phyloP scores from a whole-genome alignment of 179 eudicot species.

The Spergularia azorica region DNA sequence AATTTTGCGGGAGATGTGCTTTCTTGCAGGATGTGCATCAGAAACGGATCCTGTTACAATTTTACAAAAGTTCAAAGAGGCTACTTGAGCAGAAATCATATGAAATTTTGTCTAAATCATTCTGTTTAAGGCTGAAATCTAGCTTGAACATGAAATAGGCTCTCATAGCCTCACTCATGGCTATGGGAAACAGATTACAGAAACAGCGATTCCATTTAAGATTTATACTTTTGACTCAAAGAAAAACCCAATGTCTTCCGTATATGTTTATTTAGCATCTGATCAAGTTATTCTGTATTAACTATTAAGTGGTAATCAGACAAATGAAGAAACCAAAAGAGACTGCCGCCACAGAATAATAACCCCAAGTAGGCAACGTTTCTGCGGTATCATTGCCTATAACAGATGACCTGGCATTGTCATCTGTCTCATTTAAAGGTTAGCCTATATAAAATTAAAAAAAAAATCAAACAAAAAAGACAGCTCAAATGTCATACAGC shows the following conservation, averaged over 20 bases:
- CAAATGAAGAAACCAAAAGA: neutral
- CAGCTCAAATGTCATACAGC: no score
- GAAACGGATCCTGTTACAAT: conserved; percentile 51
- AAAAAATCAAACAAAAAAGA: neutral
- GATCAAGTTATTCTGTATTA: neutral
- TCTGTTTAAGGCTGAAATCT: neutral
- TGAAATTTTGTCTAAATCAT: neutral
- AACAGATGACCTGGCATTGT: no score
- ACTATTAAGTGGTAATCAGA: neutral
- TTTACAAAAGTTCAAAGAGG: neutral
- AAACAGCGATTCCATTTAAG: neutral
- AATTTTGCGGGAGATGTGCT: conserved; percentile 44
- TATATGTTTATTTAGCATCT: neutral
- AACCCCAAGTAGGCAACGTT: no score
- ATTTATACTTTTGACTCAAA: neutral
- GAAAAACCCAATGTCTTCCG: neutral
- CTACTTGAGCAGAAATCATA: neutral
- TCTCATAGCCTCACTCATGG: neutral
- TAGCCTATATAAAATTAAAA: no score
- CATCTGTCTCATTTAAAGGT: no score
- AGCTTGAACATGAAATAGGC: neutral
- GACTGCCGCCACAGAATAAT: no score
- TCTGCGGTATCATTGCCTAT: no score
- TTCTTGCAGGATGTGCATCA: conserved; percentile 42
- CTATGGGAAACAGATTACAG: neutral